Percentiles rank a stretch among this genome's conserved stretches.
Evolutionary conservation across 495 filamentous ascomycete genomes (phyloP).

Genomic region (Peziza echinospora): DNA sequence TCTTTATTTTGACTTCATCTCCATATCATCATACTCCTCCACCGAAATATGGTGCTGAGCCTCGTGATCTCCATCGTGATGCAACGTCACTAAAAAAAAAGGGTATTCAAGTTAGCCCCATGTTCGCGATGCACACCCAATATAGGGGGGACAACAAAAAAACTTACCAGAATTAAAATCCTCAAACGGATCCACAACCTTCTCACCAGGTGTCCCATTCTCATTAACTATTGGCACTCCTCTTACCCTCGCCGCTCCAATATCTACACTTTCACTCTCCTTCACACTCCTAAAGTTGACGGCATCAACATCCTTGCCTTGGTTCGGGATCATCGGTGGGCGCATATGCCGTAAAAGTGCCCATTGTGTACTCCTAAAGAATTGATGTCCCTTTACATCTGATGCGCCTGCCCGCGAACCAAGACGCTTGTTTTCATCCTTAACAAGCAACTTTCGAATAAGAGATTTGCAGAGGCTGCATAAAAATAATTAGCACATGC

Average conservation of each 20-base stretch:
- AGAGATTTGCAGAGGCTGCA: slow-evolving; percentile 84
- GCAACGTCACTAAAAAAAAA: slow-evolving; percentile 79
- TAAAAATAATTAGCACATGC: neutral
- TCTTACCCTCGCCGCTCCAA: slow-evolving; percentile 44
- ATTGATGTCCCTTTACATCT: slow-evolving; percentile 89
- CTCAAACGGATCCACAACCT: slow-evolving; percentile 83
- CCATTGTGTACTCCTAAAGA: slow-evolving; percentile 93
- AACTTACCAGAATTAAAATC: slow-evolving; percentile 65
- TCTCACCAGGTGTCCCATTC: slow-evolving; percentile 62
- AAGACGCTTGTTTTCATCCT: slow-evolving; percentile 87
- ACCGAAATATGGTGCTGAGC: slow-evolving; percentile 4
- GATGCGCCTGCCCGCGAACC: slow-evolving; percentile 88
- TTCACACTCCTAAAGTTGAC: slow-evolving; percentile 96
- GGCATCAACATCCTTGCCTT: slow-evolving; percentile 78
- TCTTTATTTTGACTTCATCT: neutral
- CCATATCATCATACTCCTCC: neutral
- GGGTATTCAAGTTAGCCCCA: too few species aligned
- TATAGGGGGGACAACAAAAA: neutral
- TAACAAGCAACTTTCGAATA: slow-evolving; percentile 91
- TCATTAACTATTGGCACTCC: slow-evolving; percentile 74
- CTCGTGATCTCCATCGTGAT: slow-evolving; percentile 67
- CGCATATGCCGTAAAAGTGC: slow-evolving; percentile 93
- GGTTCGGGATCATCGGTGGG: slow-evolving; percentile 90
- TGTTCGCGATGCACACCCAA: neutral
- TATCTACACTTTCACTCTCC: slow-evolving; percentile 88